Conservation (phyloP, 345 rosid species). For the Lenwebbia sp. region DNA sequence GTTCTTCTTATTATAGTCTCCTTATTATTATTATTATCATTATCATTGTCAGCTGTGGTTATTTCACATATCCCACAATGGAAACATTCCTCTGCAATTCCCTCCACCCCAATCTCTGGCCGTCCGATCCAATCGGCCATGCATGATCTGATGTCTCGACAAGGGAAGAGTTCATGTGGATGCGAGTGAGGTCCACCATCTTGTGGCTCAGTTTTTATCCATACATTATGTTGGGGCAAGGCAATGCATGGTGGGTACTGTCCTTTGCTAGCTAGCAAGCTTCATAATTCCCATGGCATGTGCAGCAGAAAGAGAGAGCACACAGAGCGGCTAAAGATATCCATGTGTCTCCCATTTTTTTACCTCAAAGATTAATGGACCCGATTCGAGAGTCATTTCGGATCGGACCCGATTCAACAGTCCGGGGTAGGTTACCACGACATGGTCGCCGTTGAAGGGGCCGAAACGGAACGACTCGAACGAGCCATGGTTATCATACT, state of each 20-base stretch:
- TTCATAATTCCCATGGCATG: neutral
- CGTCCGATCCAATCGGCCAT: neutral
- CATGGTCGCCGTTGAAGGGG: neutral
- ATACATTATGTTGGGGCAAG: neutral
- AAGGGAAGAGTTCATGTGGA: neutral
- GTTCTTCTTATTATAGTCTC: neutral
- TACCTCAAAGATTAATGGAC: too few relatives aligned
- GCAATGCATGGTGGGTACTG: neutral
- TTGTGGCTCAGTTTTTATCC: neutral
- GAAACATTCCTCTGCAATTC: conserved; percentile 3
- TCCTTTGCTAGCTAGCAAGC: neutral
- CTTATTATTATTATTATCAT: neutral
- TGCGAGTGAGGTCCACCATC: neutral
- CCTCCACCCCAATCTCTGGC: neutral
- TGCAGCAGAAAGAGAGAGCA: neutral
- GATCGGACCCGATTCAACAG: neutral
- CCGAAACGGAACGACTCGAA: neutral
- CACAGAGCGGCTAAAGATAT: neutral
- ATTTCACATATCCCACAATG: neutral
- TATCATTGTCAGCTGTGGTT: too few relatives aligned
- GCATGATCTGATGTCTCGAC: neutral
- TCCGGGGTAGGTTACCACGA: neutral
- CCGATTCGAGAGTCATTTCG: neutral
- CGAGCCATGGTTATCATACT: neutral
- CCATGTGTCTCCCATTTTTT: neutral